Percentiles rank a stretch among this genome's conserved stretches.
phyloP scores from a whole-genome alignment of 2,329 filamentous ascomycete species.

The Sclerotinia nivalis region DNA sequence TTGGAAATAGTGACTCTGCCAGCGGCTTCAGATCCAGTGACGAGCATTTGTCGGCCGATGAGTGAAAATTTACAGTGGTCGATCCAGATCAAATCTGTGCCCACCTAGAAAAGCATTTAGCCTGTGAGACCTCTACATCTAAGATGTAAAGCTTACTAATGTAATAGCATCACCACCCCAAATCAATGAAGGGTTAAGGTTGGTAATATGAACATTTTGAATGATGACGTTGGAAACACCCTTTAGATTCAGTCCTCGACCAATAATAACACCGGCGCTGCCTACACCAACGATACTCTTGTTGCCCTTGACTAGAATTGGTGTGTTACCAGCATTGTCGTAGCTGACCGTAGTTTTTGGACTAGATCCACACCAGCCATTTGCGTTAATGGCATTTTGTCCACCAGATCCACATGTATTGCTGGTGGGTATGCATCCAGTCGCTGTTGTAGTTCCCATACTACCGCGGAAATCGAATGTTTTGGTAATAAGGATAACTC shows the following conservation, averaged over 20 bases:
- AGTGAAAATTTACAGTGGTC: constrained; percentile 41
- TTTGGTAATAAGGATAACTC: constrained; percentile 59
- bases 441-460: constrained; percentile 25
- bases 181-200: constrained; percentile 43
- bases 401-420: constrained; percentile 26
- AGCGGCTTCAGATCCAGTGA: constrained; percentile 40
- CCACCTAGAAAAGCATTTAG: constrained; percentile 23
- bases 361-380: constrained; percentile 24
- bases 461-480: constrained; percentile 37
- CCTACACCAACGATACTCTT: constrained; percentile 37
- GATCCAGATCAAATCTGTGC: constrained; percentile 42
- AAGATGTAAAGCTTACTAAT: constrained; percentile 26
- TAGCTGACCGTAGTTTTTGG: constrained; percentile 18
- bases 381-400: constrained; percentile 27
- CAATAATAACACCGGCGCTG: constrained; percentile 31
- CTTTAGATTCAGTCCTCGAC: constrained; percentile 34
- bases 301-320: constrained; percentile 35
- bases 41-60: constrained; percentile 45
- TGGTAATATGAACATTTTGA: constrained; percentile 35
- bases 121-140: neutral
- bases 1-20: constrained; percentile 48
- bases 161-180: constrained; percentile 44
- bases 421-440: constrained; percentile 20
- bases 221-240: constrained; percentile 37
- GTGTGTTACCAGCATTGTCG: constrained; percentile 29